A percentile compares a stretch with the other conserved stretches of the same genome.
phyloP scores from a whole-genome alignment of 2,329 filamentous ascomycete genomes.

The Daldinia sp. region DNA sequence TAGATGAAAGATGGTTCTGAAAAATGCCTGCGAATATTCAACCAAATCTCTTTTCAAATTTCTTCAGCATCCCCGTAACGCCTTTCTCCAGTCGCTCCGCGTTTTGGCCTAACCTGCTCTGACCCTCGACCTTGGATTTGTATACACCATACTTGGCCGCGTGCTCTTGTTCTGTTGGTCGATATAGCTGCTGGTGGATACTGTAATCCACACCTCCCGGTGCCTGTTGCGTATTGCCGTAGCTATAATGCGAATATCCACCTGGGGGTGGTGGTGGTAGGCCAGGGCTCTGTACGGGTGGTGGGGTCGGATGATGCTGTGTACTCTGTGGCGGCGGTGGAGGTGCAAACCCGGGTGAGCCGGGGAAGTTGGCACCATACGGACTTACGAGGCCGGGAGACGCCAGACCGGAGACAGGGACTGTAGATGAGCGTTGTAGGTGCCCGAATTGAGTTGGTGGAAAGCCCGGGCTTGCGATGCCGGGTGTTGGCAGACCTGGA shows the following conservation, averaged over 20 bases:
- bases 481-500: conserved; percentile 50
- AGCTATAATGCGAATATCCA: conserved; percentile 65
- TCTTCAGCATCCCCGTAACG: conserved; percentile 76
- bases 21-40: conserved; percentile 45
- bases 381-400: conserved; percentile 54
- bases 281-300: conserved; percentile 48
- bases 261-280: conserved; percentile 57
- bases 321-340: conserved; percentile 32
- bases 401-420: conserved; percentile 54
- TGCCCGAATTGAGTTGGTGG: conserved; percentile 53
- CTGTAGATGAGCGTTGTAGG: conserved; percentile 58
- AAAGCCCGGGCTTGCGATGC: conserved; percentile 55
- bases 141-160: conserved; percentile 51
- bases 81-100: conserved; percentile 74
- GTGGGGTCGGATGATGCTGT: conserved; percentile 45
- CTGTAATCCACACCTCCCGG: conserved; percentile 55
- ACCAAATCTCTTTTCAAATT: conserved; percentile 78
- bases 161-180: conserved; percentile 70
- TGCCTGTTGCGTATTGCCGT: conserved; percentile 38
- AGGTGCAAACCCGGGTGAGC: conserved; percentile 54
- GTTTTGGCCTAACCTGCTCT: conserved; percentile 67
- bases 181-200: conserved; percentile 74
- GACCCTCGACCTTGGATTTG: conserved; percentile 52
- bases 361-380: conserved; percentile 56
- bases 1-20: not conserved